Evolutionary conservation across 768 basidiomycete species (phyloP), one percentile per base, ranked within the genome.

Genomic region (Mrakia hoshinonis): DNA sequence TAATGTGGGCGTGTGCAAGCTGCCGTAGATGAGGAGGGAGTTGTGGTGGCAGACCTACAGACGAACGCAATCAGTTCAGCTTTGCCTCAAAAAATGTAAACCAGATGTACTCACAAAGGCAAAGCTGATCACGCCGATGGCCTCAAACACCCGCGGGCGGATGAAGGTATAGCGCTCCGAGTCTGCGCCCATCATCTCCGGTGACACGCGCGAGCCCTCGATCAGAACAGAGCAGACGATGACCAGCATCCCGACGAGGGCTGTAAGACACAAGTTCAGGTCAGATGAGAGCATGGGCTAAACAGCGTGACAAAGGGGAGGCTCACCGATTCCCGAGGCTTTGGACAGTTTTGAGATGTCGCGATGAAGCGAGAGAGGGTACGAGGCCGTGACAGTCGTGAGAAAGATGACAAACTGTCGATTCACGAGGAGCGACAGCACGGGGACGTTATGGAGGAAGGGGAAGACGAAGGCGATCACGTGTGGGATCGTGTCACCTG

Each of bases 291-390:
- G 20, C n/a, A 24, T 4, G 13, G 34, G 67, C 20, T 43, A 54
- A 0, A 26, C 7, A 0, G 22, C 20, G 11, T 11, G 12, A 2
- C 0, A 43, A 15, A 34, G 55, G 0, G 11, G 60, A 31, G 20
- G 78, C 74, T 92, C 85, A 65, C 95, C 96, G 67, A 99, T 85
- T 1, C 89, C 88, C 22, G 92, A 94, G 3, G 93, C 94, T 69
- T 92, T 87, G 13, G 92, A 87, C 29, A 99, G 87, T 79, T 98
- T 98, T 81, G 96, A 91, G 74, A 99, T 98, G 81, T 98, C 93
- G 66, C 95, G 90, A 79, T 98, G 92, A 26, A 99, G 84, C 9
- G 92, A 95, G 48, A 99, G 84, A 0, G 96, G 96, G 77, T 92
- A 98, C 10, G 94, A 96, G 68, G 98, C 87, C 77, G 87, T 86